Percentiles rank a stretch among this genome's conserved stretches.
Evolutionary conservation across 2,329 filamentous ascomycete species (phyloP).

Genomic region (Trichoderma hamatum): DNA sequence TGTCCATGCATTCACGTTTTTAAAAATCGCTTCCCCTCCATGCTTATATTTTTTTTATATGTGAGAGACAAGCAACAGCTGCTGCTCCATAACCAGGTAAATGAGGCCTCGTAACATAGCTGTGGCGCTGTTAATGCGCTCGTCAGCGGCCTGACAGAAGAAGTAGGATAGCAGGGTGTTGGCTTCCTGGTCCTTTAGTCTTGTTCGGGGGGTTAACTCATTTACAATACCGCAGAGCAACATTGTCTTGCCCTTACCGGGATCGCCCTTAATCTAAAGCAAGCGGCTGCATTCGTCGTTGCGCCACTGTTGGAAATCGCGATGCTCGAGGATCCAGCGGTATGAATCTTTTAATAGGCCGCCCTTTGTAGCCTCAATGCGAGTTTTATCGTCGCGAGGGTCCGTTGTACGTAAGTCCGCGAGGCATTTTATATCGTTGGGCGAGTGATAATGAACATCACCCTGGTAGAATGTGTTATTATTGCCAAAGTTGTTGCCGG

Average conservation of each 20-base stretch:
- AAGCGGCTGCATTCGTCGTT: slow-evolving; percentile 20
- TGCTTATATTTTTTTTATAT: slow-evolving; percentile 38
- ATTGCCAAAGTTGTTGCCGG: too few species aligned
- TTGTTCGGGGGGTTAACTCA: not conserved
- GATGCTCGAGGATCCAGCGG: not conserved
- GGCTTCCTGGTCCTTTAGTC: not conserved
- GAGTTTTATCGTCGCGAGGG: not conserved
- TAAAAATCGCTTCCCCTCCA: slow-evolving; percentile 42
- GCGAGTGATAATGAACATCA: too few species aligned
- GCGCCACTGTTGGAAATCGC: slow-evolving; percentile 2
- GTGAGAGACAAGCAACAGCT: slow-evolving; percentile 42
- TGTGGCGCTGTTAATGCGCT: slow-evolving; percentile 42
- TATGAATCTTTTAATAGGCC: not conserved
- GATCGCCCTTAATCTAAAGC: not conserved
- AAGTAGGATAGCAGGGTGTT: not conserved
- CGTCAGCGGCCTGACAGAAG: slow-evolving; percentile 31
- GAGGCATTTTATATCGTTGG: slow-evolving; percentile 29
- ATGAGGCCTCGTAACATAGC: slow-evolving; percentile 41
- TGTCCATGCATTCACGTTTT: slow-evolving; percentile 45
- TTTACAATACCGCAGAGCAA: slow-evolving; percentile 43
- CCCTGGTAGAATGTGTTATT: too few species aligned
- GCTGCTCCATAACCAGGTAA: slow-evolving; percentile 42
- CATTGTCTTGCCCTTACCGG: slow-evolving; percentile 41
- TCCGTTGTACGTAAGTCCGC: not conserved
- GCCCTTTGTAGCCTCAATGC: not conserved